These are phyloP conservation scores for Albophoma yamanashiensis DNA, from an alignment of 2,329 filamentous ascomycete genomes.

Conservation along the genomic window DNA sequence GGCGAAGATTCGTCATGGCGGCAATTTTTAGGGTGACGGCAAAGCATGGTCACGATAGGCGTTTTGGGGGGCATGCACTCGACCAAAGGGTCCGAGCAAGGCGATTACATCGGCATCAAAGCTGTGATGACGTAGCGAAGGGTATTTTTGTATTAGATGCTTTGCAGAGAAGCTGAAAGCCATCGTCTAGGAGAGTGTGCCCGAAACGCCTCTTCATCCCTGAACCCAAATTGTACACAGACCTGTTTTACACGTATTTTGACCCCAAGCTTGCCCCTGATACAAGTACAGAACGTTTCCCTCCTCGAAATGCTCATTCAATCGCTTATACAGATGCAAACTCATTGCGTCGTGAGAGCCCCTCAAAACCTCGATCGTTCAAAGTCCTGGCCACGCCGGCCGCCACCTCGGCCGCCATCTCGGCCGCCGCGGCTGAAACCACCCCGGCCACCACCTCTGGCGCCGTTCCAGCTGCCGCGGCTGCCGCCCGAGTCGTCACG, in stretches of 20 bases:
- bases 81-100: neutral
- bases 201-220: neutral
- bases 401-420: neutral
- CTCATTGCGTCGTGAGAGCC: neutral
- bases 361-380: slow-evolving; percentile 2
- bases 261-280: neutral
- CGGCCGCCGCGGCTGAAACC: slow-evolving; percentile 9
- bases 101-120: neutral
- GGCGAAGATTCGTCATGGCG: neutral
- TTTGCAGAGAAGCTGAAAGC: neutral
- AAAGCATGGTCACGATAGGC: neutral
- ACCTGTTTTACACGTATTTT: neutral
- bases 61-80: neutral
- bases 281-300: neutral
- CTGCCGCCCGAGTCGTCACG: slow-evolving; percentile 14
- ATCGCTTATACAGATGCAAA: neutral
- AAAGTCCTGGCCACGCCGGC: neutral
- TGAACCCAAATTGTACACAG: neutral
- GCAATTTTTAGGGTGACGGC: neutral
- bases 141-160: neutral
- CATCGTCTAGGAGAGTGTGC: slow-evolving; percentile 1
- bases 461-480: slow-evolving; percentile 1
- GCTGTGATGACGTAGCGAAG: neutral
- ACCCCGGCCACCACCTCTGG: neutral
- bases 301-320: neutral